phyloP scores from a whole-genome alignment of 202 grass and related monocot species.

The Schoenoplectus triqueter region DNA sequence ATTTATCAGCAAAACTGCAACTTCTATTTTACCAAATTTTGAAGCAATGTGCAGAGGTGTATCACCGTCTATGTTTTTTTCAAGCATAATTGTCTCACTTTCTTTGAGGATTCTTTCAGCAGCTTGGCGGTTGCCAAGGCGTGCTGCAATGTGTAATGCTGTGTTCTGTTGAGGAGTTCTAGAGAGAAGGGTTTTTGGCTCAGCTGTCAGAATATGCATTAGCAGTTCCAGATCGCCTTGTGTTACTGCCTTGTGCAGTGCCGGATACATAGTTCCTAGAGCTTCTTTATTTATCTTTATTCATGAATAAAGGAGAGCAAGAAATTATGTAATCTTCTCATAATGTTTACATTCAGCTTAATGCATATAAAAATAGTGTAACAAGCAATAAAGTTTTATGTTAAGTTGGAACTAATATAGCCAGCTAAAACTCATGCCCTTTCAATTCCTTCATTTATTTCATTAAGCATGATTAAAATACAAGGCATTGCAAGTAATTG shows the following conservation, averaged over 20 bases:
- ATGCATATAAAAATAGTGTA: not conserved
- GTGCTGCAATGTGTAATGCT: conserved; percentile 69
- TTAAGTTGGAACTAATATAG: not conserved
- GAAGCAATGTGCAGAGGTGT: conserved; percentile 73
- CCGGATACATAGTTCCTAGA: conserved; percentile 46
- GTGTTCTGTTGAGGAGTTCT: conserved; percentile 54
- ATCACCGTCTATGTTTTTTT: conserved; percentile 49
- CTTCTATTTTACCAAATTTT: conserved; percentile 37
- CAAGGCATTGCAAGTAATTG: not conserved
- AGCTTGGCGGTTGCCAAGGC: conserved; percentile 39
- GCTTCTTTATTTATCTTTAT: conserved; percentile 22
- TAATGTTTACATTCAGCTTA: not conserved
- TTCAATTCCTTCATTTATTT: not conserved
- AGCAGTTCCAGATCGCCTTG: conserved; percentile 39
- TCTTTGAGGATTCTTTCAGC: conserved; percentile 11
- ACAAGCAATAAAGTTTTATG: conserved; percentile 23
- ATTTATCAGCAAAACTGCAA: conserved; percentile 12
- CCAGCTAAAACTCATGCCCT: not conserved
- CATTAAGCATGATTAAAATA: not conserved
- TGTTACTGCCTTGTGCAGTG: conserved; percentile 49
- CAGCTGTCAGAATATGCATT: not conserved
- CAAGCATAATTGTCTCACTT: conserved; percentile 27
- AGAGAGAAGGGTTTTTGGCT: conserved; percentile 30
- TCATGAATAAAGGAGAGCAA: not conserved
- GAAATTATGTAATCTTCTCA: conserved; percentile 6